phyloP scores from a whole-genome alignment of 768 basidiomycete species.

The Kwoniella botswanensis region DNA sequence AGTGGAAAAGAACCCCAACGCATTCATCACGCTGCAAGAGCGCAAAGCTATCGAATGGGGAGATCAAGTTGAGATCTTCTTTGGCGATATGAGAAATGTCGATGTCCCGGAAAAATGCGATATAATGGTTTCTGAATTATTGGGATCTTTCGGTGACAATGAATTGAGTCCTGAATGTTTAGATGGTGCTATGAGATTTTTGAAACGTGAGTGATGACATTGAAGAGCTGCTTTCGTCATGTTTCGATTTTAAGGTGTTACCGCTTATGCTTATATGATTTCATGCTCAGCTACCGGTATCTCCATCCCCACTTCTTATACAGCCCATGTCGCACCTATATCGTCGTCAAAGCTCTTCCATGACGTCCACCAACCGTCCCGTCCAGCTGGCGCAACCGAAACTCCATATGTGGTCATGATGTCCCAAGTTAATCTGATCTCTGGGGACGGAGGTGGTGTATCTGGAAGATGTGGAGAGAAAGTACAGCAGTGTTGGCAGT shows the following conservation, averaged over 20 bases:
- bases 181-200: conserved; percentile 89
- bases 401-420: conserved; percentile 99
- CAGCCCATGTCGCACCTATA: conserved; percentile 89
- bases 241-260: background rate
- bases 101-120: conserved; percentile 85
- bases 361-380: conserved; percentile 68
- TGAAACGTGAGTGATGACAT: conserved; percentile 71
- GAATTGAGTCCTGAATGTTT: conserved; percentile 97
- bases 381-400: conserved; percentile 71
- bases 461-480: conserved; percentile 74
- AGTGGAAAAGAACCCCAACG: conserved; percentile 96
- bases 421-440: conserved; percentile 86
- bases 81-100: conserved; percentile 90
- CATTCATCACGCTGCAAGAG: conserved; percentile 82
- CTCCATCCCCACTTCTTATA: conserved; percentile 95
- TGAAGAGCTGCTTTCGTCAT: background rate
- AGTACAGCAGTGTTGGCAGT: conserved; percentile 96
- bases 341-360: conserved; percentile 91
- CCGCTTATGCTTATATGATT: background rate
- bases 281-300: conserved; percentile 75
- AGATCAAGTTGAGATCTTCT: conserved; percentile 75
- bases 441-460: conserved; percentile 70
- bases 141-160: conserved; percentile 98
- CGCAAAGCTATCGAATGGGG: conserved; percentile 83
- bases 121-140: conserved; percentile 90